Evolutionary conservation across 441 rosid species (phyloP), one percentile per base, ranked within the genome.

Genomic region (Daphne laureola): DNA sequence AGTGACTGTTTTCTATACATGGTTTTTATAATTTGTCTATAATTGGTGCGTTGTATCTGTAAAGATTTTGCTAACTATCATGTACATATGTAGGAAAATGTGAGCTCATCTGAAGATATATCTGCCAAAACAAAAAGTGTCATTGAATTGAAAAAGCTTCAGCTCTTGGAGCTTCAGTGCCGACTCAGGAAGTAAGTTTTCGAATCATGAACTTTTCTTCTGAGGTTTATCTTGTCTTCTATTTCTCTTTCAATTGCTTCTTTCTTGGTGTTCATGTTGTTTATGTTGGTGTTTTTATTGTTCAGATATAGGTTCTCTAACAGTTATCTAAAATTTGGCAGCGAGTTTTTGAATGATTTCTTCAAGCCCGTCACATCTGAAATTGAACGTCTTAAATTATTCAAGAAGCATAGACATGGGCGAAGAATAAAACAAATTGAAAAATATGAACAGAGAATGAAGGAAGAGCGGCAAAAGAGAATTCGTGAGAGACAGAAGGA

Each of bases 401-500:
- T 51, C 58, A 90, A 90, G 80, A 90, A 90, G 59, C 88, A 87
- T 71, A 85, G 78, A 62, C 98, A 90, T 63, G 98, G 98, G 49
- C 80, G 98, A 76, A 81, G 98, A 75, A 70, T 79, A 64, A 87
- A 79, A 69, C 98, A 90, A 59, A 86, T 90, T 51, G 98, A 90
- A 71, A 87, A 61, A 64, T 80, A 66, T 73, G 98, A 87, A 75
- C 85, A 75, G 72, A 90, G 82, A 75, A 87, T 87, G 96, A 87
- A 87, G 79, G 98, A 90, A 72, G 96, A 90, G 69, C 78, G 98
- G 51, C 92, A 83, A 49, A 90, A 82, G 86, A 84, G 98, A 73
- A 87, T 87, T 50, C 96, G 95, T 61, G 98, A 90, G 73, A 82
- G 95, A 74, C 98, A 90, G 79, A 90, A 90, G 81, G 96, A 87